A percentile compares a stretch with the other conserved stretches of the same genome.
Evolutionary conservation across 176 grass and related monocot genomes (phyloP).

Genomic region (Saccharum spontaneum): DNA sequence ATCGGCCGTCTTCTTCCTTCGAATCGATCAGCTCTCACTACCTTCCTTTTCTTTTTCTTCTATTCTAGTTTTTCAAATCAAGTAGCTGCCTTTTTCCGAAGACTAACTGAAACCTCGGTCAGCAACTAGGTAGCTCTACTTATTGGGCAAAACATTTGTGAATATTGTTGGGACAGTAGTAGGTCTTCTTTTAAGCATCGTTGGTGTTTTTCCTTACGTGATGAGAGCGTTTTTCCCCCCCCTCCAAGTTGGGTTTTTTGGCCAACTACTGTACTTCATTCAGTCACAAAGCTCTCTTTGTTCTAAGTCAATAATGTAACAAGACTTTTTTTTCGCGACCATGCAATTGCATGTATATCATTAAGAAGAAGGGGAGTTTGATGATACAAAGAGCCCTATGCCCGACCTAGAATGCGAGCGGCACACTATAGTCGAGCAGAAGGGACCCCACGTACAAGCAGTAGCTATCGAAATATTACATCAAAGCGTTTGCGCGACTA

Average conservation of each 20-base stretch:
- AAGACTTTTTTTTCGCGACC: no score
- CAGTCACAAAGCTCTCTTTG: neutral
- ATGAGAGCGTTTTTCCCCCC: neutral
- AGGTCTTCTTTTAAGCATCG: neutral
- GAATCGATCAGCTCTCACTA: neutral
- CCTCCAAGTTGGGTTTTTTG: neutral
- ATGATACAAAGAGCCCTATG: no score
- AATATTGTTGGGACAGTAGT: no score
- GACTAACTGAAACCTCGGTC: neutral
- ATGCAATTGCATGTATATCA: no score
- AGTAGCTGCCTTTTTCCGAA: neutral
- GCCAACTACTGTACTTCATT: neutral
- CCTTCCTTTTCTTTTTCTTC: neutral
- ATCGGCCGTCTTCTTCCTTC: neutral
- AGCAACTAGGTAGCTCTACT: neutral
- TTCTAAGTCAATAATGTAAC: neutral
- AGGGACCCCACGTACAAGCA: no score
- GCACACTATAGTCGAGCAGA: no score
- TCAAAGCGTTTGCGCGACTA: no score
- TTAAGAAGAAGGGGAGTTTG: no score
- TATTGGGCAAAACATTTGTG: neutral
- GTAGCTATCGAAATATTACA: no score
- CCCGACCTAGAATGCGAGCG: no score
- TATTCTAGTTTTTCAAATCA: neutral
- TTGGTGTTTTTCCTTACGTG: neutral